These are phyloP conservation scores for Aspergillus arachidicola DNA, from an alignment of 2,329 filamentous ascomycete species.

Conservation along the genomic window DNA sequence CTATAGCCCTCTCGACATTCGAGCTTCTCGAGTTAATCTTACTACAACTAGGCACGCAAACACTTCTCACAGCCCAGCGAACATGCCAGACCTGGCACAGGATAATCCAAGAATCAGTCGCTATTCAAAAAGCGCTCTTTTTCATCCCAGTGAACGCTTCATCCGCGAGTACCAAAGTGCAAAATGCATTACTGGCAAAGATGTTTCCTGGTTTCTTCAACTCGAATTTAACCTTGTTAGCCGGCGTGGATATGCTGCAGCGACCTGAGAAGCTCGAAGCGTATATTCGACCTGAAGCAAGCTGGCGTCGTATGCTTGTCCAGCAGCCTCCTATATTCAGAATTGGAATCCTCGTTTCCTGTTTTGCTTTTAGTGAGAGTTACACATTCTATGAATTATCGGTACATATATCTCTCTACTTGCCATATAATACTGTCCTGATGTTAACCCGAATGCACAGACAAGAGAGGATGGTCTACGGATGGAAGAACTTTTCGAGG, in stretches of 20 bases:
- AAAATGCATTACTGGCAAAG: neutral
- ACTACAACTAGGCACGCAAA: neutral
- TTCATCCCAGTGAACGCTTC: neutral
- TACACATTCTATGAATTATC: neutral
- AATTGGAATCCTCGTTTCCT: neutral
- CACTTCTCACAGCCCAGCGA: neutral
- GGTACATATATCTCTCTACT: neutral
- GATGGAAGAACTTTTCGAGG: neutral
- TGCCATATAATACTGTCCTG: neutral
- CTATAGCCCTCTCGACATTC: neutral
- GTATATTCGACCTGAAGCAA: neutral
- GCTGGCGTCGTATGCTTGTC: conserved; percentile 7
- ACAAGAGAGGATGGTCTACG: neutral
- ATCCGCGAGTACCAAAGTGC: neutral
- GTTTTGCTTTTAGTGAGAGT: neutral
- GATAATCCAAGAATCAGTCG: neutral
- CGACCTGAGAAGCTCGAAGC: conserved; percentile 1
- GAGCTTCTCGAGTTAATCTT: neutral
- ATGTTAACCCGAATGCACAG: neutral
- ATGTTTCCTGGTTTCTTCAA: neutral
- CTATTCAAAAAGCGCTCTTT: neutral
- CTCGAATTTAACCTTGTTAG: neutral
- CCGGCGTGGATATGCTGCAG: neutral
- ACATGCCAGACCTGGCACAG: neutral
- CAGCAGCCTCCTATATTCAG: conserved; percentile 1